Conservation (phyloP, 495 filamentous ascomycete genomes). For the Jackrogersella minutella region DNA sequence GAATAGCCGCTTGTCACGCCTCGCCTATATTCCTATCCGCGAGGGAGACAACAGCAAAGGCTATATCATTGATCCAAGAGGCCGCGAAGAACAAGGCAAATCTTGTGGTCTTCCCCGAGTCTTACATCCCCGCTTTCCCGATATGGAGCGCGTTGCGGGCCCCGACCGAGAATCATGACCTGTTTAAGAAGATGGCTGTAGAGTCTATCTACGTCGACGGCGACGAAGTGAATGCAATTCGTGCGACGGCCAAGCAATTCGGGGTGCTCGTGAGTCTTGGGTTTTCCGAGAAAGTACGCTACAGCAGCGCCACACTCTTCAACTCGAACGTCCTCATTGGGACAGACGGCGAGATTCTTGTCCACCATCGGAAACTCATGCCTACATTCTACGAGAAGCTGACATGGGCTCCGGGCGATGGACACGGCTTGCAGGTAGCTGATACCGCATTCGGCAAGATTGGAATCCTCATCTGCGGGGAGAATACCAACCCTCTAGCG, state of each 20-base stretch:
- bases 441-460: slow-evolving; percentile 41
- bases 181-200: slow-evolving; percentile 43
- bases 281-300: slow-evolving; percentile 44
- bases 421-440: slow-evolving; percentile 43
- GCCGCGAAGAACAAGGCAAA: slow-evolving; percentile 50
- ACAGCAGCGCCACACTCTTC: slow-evolving; percentile 46
- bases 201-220: slow-evolving; percentile 48
- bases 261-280: slow-evolving; percentile 46
- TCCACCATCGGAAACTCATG: slow-evolving; percentile 51
- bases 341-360: slow-evolving; percentile 40
- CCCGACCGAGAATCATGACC: slow-evolving; percentile 46
- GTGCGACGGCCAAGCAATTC: slow-evolving; percentile 32
- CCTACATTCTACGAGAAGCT: slow-evolving; percentile 53
- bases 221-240: slow-evolving; percentile 46
- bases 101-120: slow-evolving; percentile 57
- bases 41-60: slow-evolving; percentile 47
- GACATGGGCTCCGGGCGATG: slow-evolving; percentile 49
- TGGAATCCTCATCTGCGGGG: slow-evolving; percentile 49
- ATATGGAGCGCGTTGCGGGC: slow-evolving; percentile 47
- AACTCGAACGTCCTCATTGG: slow-evolving; percentile 51
- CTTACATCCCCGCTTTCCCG: slow-evolving; percentile 52
- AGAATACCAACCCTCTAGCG: slow-evolving; percentile 52
- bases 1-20: slow-evolving; percentile 48
- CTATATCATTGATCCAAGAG: slow-evolving; percentile 49
- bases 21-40: slow-evolving; percentile 51